Evolutionary conservation across 352 stramenopile species (phyloP), one percentile per base, ranked within the genome.

Genomic region (Blastocystis sp.): DNA sequence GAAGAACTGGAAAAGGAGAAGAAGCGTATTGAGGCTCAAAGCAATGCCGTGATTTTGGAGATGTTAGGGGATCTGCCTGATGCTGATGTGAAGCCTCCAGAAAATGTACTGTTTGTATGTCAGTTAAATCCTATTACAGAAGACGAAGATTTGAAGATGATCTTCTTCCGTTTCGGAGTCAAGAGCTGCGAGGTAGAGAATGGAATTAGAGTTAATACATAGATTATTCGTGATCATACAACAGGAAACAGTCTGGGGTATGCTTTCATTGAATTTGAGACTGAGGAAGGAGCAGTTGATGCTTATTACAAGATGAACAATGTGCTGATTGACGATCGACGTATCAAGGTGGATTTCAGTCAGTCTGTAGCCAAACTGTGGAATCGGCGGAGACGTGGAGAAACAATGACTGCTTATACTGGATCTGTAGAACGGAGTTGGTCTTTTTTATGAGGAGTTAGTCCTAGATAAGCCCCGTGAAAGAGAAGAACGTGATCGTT

Each of bases 221-320:
- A 98, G 77, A 98, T 99, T 68, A 97, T 98, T 90, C 94, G 96
- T 3, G 97, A 99, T 90, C 94, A 93, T 59, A 97, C 99, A 90
- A 98, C 97, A 0, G 97, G 97, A 7, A 94, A 97, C 89, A 98
- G 94, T 68, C 91, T 99, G 24, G 98, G 98, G 90, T 99, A 98
- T 92, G 97, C 96, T 3, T 99, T 99, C 91, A 94, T 99, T 17
- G 96, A 99, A 92, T 99, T 99, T 91, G 95, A 94, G 48, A 95
- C 95, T 64, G 94, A 96, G 2, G 91, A 96, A 62, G 92, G 96
- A 88, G 98, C 95, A 76, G 92, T 93, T 40, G 93, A 93, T 54
- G 97, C 97, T 9, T 99, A 98, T 91, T 97, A 98, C 84, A 99
- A 99, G 93, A 99, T 99, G 97, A 98, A 99, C 92, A 99, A 99